Percentiles rank a stretch among this genome's conserved stretches.
These are phyloP conservation scores for Ceratocystis smalleyi DNA, from an alignment of 2,329 filamentous ascomycete genomes.

Conservation along the genomic window DNA sequence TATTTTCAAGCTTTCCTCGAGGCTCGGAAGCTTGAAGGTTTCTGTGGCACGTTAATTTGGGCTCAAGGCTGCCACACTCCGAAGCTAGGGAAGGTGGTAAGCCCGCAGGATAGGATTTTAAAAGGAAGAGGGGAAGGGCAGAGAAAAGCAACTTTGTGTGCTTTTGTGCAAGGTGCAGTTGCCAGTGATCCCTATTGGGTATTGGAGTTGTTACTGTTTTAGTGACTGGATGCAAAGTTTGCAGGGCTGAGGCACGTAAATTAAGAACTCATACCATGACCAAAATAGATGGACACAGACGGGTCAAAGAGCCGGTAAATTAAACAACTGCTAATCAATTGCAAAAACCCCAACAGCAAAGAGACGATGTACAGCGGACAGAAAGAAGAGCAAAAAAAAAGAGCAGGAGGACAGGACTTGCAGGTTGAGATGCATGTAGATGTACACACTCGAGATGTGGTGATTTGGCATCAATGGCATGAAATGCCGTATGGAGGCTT, in stretches of 20 bases:
- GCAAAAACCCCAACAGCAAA: too few relatives aligned
- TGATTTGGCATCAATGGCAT: too few relatives aligned
- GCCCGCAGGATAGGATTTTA: background rate
- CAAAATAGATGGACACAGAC: background rate
- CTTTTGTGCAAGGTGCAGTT: background rate
- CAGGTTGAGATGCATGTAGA: too few relatives aligned
- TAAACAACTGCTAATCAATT: too few relatives aligned
- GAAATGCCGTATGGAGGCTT: too few relatives aligned
- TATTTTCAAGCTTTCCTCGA: too few relatives aligned
- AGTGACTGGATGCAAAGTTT: background rate
- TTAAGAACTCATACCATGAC: background rate
- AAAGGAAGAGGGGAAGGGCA: background rate
- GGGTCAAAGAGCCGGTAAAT: background rate
- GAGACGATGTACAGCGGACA: too few relatives aligned
- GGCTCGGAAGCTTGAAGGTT: too few relatives aligned
- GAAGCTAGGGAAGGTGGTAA: background rate
- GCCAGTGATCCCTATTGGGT: background rate
- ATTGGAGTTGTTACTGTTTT: background rate
- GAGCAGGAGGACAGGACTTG: background rate
- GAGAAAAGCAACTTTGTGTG: background rate
- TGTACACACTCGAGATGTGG: background rate
- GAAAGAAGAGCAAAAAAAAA: too few relatives aligned
- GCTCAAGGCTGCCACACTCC: background rate
- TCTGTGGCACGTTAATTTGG: background rate
- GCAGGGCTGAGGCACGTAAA: constrained; percentile 1